phyloP scores from a whole-genome alignment of 129 eudicot genomes.

The Oenanthe sinensis region DNA sequence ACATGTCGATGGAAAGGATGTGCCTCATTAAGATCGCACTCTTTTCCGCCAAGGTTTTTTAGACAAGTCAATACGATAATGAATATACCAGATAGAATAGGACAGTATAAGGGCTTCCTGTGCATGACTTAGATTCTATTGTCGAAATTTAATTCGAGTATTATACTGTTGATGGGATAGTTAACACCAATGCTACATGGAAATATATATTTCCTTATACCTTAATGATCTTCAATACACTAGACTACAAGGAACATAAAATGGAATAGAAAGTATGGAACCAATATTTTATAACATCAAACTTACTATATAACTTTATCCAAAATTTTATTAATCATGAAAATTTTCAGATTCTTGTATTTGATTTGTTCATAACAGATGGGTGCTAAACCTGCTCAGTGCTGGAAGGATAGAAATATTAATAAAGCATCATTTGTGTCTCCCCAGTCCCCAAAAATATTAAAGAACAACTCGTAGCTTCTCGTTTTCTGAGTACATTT shows the following conservation, averaged over 20 bases:
- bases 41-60: not conserved
- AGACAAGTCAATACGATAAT: not conserved
- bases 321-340: not conserved
- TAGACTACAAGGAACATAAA: not conserved
- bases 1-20: not conserved
- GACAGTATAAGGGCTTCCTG: not conserved
- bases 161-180: not conserved
- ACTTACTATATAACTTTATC: not conserved
- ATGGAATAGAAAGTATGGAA: not conserved
- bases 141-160: not conserved
- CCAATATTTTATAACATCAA: not conserved
- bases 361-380: not conserved
- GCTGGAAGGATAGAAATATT: not conserved
- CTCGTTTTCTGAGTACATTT: not conserved
- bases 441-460: not conserved
- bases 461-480: not conserved
- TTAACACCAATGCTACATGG: not conserved
- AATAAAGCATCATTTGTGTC: not conserved
- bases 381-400: not conserved
- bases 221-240: not conserved
- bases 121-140: not conserved
- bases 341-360: not conserved
- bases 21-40: not conserved
- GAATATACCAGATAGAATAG: not conserved
- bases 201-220: not conserved